Percentiles rank a stretch among this genome's conserved stretches.
Evolutionary conservation across 805 yeast species (phyloP).

Genomic region (Lipomyces anomalus): DNA sequence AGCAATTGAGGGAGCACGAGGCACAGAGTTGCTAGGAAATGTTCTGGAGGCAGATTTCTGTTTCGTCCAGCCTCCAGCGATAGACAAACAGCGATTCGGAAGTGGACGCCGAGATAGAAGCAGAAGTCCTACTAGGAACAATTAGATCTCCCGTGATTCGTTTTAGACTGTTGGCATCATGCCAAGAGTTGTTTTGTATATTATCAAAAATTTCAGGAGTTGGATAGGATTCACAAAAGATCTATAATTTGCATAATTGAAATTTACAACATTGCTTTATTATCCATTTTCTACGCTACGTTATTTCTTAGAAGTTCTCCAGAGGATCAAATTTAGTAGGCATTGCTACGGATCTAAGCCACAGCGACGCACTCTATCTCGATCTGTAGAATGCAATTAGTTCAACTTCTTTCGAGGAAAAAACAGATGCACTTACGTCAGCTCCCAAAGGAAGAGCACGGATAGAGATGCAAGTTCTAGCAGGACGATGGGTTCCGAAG

Average conservation of each 20-base stretch:
- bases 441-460: slow-evolving; percentile 83
- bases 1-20: slow-evolving; percentile 33
- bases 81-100: slow-evolving; percentile 8
- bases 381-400: slow-evolving; percentile 33
- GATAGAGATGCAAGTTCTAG: slow-evolving; percentile 97
- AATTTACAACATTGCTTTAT: not conserved
- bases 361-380: slow-evolving; percentile 93
- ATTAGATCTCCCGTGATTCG: no score
- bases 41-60: slow-evolving; percentile 36
- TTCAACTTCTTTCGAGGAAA: not conserved
- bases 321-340: no score
- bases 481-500: slow-evolving; percentile 78
- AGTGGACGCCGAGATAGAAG: slow-evolving; percentile 19
- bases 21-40: slow-evolving; percentile 35
- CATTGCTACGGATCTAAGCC: slow-evolving; percentile 37
- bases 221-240: not conserved
- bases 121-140: slow-evolving; percentile 10
- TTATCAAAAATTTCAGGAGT: no score
- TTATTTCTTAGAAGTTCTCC: no score
- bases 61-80: slow-evolving; percentile 33
- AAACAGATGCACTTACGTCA: slow-evolving; percentile 38
- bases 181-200: no score
- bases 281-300: no score
- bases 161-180: no score
- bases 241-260: not conserved